Conservation (phyloP, 2,329 filamentous ascomycete species). For the Aspergillus sp. region DNA sequence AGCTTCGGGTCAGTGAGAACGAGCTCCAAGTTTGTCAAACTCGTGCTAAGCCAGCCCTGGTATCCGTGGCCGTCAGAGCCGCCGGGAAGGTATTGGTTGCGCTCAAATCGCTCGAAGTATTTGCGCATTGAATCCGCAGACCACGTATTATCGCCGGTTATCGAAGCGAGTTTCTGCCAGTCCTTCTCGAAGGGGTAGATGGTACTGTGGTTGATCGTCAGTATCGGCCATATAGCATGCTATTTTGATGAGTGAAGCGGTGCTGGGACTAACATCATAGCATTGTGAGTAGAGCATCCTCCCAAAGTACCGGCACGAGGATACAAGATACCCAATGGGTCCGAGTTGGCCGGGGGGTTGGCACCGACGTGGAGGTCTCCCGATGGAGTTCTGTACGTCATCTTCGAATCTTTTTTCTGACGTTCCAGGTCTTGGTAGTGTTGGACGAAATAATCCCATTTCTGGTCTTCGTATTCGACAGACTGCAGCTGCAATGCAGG, state of each 20-base stretch:
- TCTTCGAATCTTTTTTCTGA: slow-evolving; percentile 51
- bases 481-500: slow-evolving; percentile 47
- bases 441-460: slow-evolving; percentile 58
- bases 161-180: slow-evolving; percentile 46
- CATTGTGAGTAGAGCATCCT: slow-evolving; percentile 55
- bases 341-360: slow-evolving; percentile 44
- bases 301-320: slow-evolving; percentile 49
- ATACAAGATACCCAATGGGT: slow-evolving; percentile 47
- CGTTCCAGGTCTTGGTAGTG: slow-evolving; percentile 50
- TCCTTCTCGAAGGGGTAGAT: slow-evolving; percentile 52
- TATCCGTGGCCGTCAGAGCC: slow-evolving; percentile 46
- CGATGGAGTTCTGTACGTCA: slow-evolving; percentile 46
- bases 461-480: slow-evolving; percentile 48
- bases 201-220: slow-evolving; percentile 22
- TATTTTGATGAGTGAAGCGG: neutral
- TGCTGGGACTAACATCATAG: slow-evolving; percentile 38
- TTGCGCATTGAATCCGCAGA: slow-evolving; percentile 47
- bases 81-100: slow-evolving; percentile 43
- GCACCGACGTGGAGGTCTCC: slow-evolving; percentile 49
- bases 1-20: slow-evolving; percentile 47
- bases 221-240: neutral
- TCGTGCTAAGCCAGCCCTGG: slow-evolving; percentile 49
- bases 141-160: slow-evolving; percentile 55
- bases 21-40: slow-evolving; percentile 44
- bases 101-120: slow-evolving; percentile 48